Conservation (phyloP, 73 alveolate genomes). For the Paramecium bursaria region DNA sequence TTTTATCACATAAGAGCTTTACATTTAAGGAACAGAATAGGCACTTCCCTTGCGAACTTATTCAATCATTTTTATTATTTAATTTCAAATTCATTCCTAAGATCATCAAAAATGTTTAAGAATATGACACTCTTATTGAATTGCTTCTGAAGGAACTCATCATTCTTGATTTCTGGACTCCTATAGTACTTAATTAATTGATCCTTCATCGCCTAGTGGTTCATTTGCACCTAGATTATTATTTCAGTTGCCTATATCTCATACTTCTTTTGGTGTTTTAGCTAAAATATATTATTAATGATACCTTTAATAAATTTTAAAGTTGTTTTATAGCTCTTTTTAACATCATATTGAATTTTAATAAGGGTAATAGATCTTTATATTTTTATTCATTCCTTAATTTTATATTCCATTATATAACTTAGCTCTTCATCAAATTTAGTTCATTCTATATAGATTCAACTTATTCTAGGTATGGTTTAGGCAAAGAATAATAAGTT, state of each 20-base stretch:
- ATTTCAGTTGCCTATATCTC: slow-evolving; percentile 21
- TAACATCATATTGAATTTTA: background rate
- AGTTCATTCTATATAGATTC: background rate
- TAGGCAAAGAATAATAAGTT: background rate
- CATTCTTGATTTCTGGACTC: background rate
- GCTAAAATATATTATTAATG: background rate
- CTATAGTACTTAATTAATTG: too few relatives aligned
- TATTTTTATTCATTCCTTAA: slow-evolving; percentile 23
- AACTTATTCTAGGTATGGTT: background rate
- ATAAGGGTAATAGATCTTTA: background rate
- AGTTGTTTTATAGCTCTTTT: background rate
- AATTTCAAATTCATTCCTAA: too few relatives aligned
- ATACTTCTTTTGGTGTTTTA: background rate
- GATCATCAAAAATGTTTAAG: too few relatives aligned
- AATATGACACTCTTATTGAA: too few relatives aligned
- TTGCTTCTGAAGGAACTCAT: slow-evolving; percentile 15
- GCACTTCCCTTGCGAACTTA: too few relatives aligned
- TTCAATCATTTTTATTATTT: too few relatives aligned
- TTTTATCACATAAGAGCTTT: too few relatives aligned
- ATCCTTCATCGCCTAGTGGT: background rate
- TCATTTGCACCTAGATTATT: background rate
- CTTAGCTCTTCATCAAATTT: background rate
- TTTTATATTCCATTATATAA: slow-evolving; percentile 46
- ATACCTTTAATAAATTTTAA: background rate
- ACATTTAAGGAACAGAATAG: too few relatives aligned